These are phyloP conservation scores for Euptelea pleiosperma DNA, from an alignment of 164 flowering plant genomes.

Conservation along the genomic window DNA sequence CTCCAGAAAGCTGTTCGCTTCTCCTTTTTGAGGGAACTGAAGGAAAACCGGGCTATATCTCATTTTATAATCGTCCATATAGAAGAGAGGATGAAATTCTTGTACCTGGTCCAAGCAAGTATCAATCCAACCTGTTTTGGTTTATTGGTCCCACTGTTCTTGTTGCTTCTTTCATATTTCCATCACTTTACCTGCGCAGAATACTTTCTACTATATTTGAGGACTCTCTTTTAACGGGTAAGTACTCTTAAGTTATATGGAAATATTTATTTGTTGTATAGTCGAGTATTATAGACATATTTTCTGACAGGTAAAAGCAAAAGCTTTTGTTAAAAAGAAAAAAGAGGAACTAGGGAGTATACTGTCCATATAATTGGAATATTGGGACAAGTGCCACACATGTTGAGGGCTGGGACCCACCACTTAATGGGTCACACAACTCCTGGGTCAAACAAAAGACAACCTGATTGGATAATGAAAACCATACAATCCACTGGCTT, in stretches of 20 bases:
- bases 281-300: too few relatives aligned
- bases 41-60: slow-evolving; percentile 81
- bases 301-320: too few relatives aligned
- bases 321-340: too few relatives aligned
- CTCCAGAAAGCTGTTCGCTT: slow-evolving; percentile 24
- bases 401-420: too few relatives aligned
- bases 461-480: too few relatives aligned
- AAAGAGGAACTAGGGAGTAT: too few relatives aligned
- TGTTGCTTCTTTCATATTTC: slow-evolving; percentile 87
- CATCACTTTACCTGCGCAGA: slow-evolving; percentile 80
- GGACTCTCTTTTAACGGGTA: slow-evolving; percentile 91
- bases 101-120: slow-evolving; percentile 24
- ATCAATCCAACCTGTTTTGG: slow-evolving; percentile 47
- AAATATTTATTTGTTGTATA: neutral
- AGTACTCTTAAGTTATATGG: neutral
- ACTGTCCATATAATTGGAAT: too few relatives aligned
- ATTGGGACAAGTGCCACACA: too few relatives aligned
- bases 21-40: slow-evolving; percentile 27
- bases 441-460: too few relatives aligned
- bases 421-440: too few relatives aligned
- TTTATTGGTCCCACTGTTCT: slow-evolving; percentile 80
- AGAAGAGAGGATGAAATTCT: slow-evolving; percentile 27
- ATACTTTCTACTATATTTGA: slow-evolving; percentile 79
- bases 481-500: too few relatives aligned
- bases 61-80: slow-evolving; percentile 55